These are phyloP conservation scores for Candida sithepensis DNA, from an alignment of 805 yeast species.

Conservation along the genomic window DNA sequence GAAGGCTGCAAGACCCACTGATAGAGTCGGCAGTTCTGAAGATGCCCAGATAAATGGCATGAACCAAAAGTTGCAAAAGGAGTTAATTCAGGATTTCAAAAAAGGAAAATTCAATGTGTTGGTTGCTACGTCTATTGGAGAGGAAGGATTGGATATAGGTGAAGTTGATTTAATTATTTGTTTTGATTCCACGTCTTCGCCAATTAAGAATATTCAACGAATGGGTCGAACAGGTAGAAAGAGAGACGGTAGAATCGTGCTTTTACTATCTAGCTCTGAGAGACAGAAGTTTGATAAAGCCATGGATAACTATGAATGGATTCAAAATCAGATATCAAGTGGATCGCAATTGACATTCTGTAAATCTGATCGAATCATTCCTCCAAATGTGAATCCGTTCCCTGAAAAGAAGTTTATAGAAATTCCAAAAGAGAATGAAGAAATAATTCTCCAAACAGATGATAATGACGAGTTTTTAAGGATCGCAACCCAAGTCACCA, in stretches of 20 bases:
- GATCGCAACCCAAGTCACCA: conserved; percentile 64
- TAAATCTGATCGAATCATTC: conserved; percentile 65
- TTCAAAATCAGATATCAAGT: conserved; percentile 64
- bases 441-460: conserved; percentile 34
- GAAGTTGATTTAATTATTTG: conserved; percentile 94
- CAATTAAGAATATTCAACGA: conserved; percentile 88
- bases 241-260: conserved; percentile 76
- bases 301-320: conserved; percentile 73
- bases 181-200: conserved; percentile 89
- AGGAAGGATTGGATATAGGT: conserved; percentile 97
- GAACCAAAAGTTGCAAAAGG: conserved; percentile 86
- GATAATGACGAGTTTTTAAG: conserved; percentile 61
- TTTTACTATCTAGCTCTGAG: conserved; percentile 76
- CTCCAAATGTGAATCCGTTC: conserved; percentile 49
- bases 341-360: conserved; percentile 42
- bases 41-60: conserved; percentile 78
- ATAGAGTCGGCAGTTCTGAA: conserved; percentile 61
- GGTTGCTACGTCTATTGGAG: conserved; percentile 97
- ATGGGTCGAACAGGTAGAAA: conserved; percentile 99
- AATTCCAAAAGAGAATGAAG: conserved; percentile 68
- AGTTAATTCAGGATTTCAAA: conserved; percentile 70
- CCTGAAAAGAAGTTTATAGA: conserved; percentile 56
- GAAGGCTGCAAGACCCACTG: conserved; percentile 29
- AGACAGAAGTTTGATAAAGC: conserved; percentile 77
- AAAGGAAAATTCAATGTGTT: conserved; percentile 70